These are phyloP conservation scores for Populus nigra DNA, from an alignment of 345 rosid genomes.

Conservation along the genomic window DNA sequence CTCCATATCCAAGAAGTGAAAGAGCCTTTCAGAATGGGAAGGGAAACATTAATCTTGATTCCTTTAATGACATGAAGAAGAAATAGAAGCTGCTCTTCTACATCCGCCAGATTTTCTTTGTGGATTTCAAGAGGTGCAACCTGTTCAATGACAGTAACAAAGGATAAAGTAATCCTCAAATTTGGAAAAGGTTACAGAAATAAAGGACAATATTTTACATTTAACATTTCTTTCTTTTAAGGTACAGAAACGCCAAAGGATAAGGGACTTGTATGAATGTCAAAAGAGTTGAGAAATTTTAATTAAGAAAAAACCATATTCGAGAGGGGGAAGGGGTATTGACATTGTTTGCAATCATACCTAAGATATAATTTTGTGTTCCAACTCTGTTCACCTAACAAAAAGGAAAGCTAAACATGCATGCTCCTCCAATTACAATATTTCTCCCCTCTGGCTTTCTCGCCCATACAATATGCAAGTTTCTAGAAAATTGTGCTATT, in stretches of 20 bases:
- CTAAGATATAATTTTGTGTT: background rate
- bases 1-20: conserved; percentile 83
- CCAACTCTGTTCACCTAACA: background rate
- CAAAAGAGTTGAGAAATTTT: background rate
- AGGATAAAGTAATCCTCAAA: conserved; percentile 2
- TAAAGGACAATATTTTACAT: background rate
- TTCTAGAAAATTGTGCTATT: background rate
- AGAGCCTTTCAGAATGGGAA: conserved; percentile 65
- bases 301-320: background rate
- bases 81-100: conserved; percentile 78
- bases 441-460: background rate
- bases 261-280: background rate
- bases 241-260: no score
- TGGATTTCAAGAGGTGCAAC: conserved; percentile 83
- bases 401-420: background rate
- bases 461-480: background rate
- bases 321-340: background rate
- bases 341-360: background rate
- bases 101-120: conserved; percentile 63
- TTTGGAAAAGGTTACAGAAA: background rate
- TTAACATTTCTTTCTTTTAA: no score
- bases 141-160: conserved; percentile 40
- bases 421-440: background rate
- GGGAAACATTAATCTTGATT: conserved; percentile 46
- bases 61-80: conserved; percentile 59